Evolutionary conservation across 306 rosid species (phyloP).

Genomic region (Corylus heterophylla): DNA sequence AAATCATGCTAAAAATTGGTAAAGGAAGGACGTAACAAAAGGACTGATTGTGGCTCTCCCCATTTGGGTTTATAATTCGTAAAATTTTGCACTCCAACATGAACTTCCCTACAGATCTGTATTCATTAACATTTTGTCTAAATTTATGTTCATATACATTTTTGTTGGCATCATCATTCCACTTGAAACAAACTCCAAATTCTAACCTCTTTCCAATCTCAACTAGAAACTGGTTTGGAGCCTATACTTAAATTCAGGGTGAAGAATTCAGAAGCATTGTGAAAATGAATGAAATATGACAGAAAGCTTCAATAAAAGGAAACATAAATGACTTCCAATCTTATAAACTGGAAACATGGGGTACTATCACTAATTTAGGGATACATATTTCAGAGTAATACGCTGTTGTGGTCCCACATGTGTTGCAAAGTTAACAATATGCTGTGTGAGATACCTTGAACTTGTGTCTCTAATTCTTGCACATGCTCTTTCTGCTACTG

Average conservation of each 20-base stretch:
- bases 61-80: background rate
- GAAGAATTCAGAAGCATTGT: background rate
- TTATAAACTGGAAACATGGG: background rate
- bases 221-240: background rate
- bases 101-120: background rate
- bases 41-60: background rate
- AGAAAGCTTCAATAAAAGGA: background rate
- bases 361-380: background rate
- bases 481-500: background rate
- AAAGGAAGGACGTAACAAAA: background rate
- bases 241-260: background rate
- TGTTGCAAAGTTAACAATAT: background rate
- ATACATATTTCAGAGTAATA: background rate
- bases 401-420: background rate
- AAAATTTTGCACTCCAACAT: background rate
- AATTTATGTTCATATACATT: background rate
- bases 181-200: background rate
- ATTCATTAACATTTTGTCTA: background rate
- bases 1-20: background rate
- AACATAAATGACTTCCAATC: background rate
- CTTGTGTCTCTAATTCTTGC: background rate
- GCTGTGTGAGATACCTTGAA: background rate
- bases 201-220: background rate
- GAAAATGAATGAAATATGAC: background rate
- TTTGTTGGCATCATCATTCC: background rate